Base-by-base conservation (phyloP, 352 stramenopile species). In the Phytophthora fragariaefolia region DNA sequence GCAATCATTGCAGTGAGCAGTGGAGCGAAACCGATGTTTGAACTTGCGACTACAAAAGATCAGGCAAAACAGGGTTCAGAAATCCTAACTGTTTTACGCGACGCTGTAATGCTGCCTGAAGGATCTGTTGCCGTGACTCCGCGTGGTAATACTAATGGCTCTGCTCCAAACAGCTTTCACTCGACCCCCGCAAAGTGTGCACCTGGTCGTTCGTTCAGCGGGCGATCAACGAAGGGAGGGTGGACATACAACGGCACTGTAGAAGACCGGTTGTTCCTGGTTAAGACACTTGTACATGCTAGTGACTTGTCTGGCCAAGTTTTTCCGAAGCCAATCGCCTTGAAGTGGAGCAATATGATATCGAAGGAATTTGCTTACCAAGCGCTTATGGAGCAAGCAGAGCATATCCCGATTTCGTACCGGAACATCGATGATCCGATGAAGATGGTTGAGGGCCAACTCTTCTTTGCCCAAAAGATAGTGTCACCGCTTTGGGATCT, bases 331-430 rank as follows among this genome's bases (percentile, higher is more conserved):
- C 86, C 87, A 5, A 81, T 98, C 4, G 92, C 93, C 34, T 76
- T 93, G 49, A 95, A 96, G 63, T 97, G 93, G 89, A 95, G 87
- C 58, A 92, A 95, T 63, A 90, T 95, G 79, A 94, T 97, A 43
- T 83, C 89, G 54, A 91, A 96, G 59, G 91, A 97, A 64, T 97
- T 97, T 69, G 83, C 85, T 13, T 89, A 87, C 49, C 89, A 97
- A 57, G 91, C 87, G 23, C 62, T 95, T 28, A 74, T 95, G 40
- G 89, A 97, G 53, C 83, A 93, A 50, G 80, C 82, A 0, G 84
- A 95, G 48, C 88, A 91, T 17, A 77, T 96, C 9, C 76, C 89
- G 17, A 77, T 96, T 20, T 94, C 88, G 42, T 92, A 94, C 56
- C 75, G 89, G 24, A 86, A 94, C 50, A 71, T 94, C 24, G 83